A percentile compares a stretch with the other conserved stretches of the same genome.
phyloP scores from a whole-genome alignment of 2,329 filamentous ascomycete species.

The Monilinia aucupariae region DNA sequence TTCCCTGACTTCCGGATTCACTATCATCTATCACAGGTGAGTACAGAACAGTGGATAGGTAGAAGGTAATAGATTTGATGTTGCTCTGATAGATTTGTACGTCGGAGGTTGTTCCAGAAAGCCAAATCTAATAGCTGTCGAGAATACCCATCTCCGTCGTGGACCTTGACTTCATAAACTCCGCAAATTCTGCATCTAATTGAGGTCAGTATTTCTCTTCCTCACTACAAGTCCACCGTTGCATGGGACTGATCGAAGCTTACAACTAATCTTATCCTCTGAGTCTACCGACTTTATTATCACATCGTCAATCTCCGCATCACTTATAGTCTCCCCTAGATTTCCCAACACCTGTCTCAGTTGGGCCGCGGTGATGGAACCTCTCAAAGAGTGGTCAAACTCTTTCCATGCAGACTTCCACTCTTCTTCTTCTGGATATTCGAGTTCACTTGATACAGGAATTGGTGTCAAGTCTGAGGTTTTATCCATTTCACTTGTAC shows the following conservation, averaged over 20 bases:
- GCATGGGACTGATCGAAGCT: slow-evolving; percentile 20
- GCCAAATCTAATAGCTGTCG: slow-evolving; percentile 4
- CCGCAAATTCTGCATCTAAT: slow-evolving; percentile 35
- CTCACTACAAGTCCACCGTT: neutral
- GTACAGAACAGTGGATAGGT: neutral
- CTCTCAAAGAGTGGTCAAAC: slow-evolving; percentile 35
- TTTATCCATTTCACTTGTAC: neutral
- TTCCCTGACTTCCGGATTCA: neutral
- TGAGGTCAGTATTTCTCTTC: neutral
- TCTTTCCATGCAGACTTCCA: slow-evolving; percentile 37
- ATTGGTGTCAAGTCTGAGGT: neutral
- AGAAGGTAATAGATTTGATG: neutral
- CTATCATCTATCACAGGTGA: neutral
- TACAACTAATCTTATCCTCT: slow-evolving; percentile 37
- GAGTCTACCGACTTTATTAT: slow-evolving; percentile 37
- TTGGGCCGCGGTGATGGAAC: slow-evolving; percentile 36
- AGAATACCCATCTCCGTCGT: slow-evolving; percentile 23
- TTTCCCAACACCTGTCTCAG: slow-evolving; percentile 36
- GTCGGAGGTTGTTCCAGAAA: neutral
- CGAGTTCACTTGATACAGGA: neutral
- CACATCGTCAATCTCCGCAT: slow-evolving; percentile 34
- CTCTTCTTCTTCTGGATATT: slow-evolving; percentile 31
- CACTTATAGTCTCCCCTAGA: slow-evolving; percentile 36
- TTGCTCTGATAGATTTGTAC: neutral
- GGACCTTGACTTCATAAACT: slow-evolving; percentile 35